Evolutionary conservation across 352 stramenopile species (phyloP), one percentile per base, ranked within the genome.

Genomic region (Aphanomyces cochlioides): DNA sequence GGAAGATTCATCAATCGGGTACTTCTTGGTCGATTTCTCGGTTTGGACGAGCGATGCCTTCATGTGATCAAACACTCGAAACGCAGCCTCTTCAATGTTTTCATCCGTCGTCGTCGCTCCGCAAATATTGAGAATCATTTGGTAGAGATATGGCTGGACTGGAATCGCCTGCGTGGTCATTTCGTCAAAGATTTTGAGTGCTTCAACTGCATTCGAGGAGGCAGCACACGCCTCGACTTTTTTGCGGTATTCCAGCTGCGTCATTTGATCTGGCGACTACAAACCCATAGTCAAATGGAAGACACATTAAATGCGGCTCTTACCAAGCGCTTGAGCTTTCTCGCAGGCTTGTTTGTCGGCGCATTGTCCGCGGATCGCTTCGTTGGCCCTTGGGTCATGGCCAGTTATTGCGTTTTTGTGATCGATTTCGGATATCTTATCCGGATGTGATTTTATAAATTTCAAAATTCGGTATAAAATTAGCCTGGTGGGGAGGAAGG

Each of bases 21-120:
- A 48, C 47, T 77, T 40, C 41, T 56, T 21, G 71, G 13, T 17
- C 68, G 61, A 56, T 5, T 57, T 17, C 36, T 36, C 34, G 15
- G 66, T 38, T 39, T 69, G 69, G 12, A 79, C 69, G 43, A 73
- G 75, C 40, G 74, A 56, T n/a, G 56, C 67, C 37, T 89, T 87
- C 81, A 94, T 89, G 28, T 92, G 75, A 21, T 90, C 69, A 67
- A 82, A 92, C 15, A 90, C 78, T 4, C 75, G 56, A 39, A 88
- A 83, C 3, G 82, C 80, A 7, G 84, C 78, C 1, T 50, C 39
- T 21, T 81, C 75, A 36, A 84, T 80, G 13, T 69, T 64, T 1
- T 72, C 74, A 4, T 66, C 64, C 7, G 78, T 64, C 15, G 85
- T 75, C 4, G 78, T 73, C 61, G 87, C 85, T 43, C 77, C 82